Conservation (phyloP, 108 stramenopile species). For the Hondaea fermentalgiana region DNA sequence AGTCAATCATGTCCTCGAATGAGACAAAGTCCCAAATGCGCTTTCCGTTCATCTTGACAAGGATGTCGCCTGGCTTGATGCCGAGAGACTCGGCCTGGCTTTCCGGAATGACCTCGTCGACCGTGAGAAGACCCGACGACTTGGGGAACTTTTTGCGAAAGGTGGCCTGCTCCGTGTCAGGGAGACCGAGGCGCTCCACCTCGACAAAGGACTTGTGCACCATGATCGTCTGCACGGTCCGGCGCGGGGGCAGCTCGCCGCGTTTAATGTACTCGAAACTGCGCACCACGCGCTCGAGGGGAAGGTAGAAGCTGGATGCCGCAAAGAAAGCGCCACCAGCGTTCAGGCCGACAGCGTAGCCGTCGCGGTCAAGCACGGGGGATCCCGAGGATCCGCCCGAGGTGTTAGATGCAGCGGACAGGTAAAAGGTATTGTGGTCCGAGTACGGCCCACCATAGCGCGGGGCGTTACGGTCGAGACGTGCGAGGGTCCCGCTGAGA, state of each 20-base stretch:
- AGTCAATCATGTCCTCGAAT: neutral
- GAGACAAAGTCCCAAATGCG: neutral
- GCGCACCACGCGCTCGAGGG: slow-evolving; percentile 30
- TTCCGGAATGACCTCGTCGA: slow-evolving; percentile 10
- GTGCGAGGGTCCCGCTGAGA: slow-evolving; percentile 35
- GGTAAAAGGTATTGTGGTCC: slow-evolving; percentile 36
- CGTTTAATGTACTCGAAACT: slow-evolving; percentile 1
- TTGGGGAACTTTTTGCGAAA: neutral
- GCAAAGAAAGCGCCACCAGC: slow-evolving; percentile 29
- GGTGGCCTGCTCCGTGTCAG: slow-evolving; percentile 16
- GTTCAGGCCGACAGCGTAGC: slow-evolving; percentile 43
- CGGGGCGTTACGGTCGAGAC: slow-evolving; percentile 40
- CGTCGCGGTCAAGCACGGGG: slow-evolving; percentile 31
- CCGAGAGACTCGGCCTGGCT: neutral
- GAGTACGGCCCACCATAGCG: slow-evolving; percentile 23
- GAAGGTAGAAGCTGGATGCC: slow-evolving; percentile 39
- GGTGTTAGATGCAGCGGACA: slow-evolving; percentile 22
- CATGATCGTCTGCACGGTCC: slow-evolving; percentile 31
- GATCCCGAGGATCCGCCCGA: slow-evolving; percentile 33
- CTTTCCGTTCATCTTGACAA: neutral
- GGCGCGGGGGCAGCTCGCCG: neutral
- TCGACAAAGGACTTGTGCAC: slow-evolving; percentile 33
- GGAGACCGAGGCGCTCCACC: slow-evolving; percentile 27
- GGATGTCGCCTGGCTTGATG: neutral
- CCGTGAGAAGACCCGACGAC: slow-evolving; percentile 29